These are phyloP conservation scores for Claviceps fusiformis DNA, from an alignment of 2,329 filamentous ascomycete genomes.

Conservation along the genomic window DNA sequence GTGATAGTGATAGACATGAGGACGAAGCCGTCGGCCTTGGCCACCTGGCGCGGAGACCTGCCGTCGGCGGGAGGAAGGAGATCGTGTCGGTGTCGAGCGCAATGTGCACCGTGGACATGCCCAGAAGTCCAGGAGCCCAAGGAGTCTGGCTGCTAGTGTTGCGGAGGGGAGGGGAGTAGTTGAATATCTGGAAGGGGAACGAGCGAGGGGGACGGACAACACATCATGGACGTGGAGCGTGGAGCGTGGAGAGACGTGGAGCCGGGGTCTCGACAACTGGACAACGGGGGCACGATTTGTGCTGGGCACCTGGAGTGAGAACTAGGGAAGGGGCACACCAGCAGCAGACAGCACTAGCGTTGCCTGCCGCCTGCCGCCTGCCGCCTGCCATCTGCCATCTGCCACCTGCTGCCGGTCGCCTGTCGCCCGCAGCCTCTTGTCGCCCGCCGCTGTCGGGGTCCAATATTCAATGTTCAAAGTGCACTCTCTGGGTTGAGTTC, in stretches of 20 bases:
- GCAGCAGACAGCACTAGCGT: not conserved
- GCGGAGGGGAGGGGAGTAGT: no score
- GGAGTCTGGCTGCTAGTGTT: no score
- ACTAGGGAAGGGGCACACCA: not conserved
- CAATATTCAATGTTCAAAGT: no score
- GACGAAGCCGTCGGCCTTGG: constrained; percentile 1
- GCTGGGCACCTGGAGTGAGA: not conserved
- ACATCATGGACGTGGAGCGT: not conserved
- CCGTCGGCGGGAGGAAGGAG: not conserved
- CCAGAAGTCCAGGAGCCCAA: not conserved
- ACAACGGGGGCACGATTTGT: no score
- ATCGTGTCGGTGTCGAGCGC: not conserved
- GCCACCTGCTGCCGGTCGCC: no score
- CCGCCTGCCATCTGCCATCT: no score
- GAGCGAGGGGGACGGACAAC: no score
- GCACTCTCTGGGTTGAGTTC: no score
- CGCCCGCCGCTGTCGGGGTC: no score
- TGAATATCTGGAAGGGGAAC: no score
- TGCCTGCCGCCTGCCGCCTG: not conserved
- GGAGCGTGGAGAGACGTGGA: not conserved
- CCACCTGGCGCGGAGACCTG: not conserved
- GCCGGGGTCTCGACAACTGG: not conserved
- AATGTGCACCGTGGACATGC: no score
- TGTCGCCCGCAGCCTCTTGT: no score
- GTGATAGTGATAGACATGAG: constrained; percentile 6